Evolutionary conservation across 768 basidiomycete species (phyloP), one percentile per base, ranked within the genome.

Genomic region (Lactarius psammicola): DNA sequence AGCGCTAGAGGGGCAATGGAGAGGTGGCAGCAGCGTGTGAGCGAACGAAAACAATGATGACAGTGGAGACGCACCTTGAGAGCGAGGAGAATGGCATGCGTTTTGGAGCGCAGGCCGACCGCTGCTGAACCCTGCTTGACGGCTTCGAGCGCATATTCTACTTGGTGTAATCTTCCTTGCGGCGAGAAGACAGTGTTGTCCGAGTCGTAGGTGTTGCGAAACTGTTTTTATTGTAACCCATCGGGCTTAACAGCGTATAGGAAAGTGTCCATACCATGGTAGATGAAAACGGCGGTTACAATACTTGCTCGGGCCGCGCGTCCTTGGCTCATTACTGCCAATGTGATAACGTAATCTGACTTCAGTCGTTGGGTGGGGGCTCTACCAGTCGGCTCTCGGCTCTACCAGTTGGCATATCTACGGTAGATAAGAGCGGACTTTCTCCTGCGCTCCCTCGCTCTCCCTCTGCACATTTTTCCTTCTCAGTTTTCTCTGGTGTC

Each of bases 91-190:
- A 99, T 84, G 20, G 94, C 87, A 78, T 98, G 97, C 1, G 93
- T 97, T 80, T 95, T 94, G 62, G 94, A 96, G 71, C 95, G 85
- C 73, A 99, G 76, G 59, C 97, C 97, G 55, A 99, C 95, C 49
- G 94, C 95, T n/a, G 97, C 97, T 66, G 95, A 98, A 68, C 97
- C 97, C 75, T 98, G 97, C 83, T 99, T 99, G 71, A 99, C 96
- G 65, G 97, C 97, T 78, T 99, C 97, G 61, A 98, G 87, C 1
- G 97, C 95, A 85, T 99, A 97, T 78, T 97, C 95, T 71, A 97
- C 95, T 76, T 97, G 94, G 77, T 98, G 96, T 59, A 98, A 83
- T 49, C 96, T 89, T 65, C 96, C 95, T 82, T 97, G 96, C 0
- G 95, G 96, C 4, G 90, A 94, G 81, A 95, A 94, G 71, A 95